These are phyloP conservation scores for Vanderwaltozyma yarrowii DNA, from an alignment of 805 yeast genomes.

Conservation along the genomic window DNA sequence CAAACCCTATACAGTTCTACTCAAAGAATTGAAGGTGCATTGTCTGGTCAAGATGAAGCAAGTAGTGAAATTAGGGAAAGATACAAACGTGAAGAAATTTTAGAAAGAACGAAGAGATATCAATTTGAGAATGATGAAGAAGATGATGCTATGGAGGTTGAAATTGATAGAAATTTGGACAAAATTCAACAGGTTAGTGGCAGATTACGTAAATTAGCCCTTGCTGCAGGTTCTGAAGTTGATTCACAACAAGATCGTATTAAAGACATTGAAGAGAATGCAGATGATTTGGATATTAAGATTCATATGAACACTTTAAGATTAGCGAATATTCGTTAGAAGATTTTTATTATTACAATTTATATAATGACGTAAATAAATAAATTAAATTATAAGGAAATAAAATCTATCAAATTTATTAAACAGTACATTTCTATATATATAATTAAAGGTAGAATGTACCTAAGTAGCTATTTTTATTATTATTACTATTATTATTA, in stretches of 20 bases:
- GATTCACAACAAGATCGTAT: constrained; percentile 66
- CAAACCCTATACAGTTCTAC: constrained; percentile 51
- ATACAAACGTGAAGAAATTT: constrained; percentile 28
- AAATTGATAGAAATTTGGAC: constrained; percentile 71
- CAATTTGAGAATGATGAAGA: constrained; percentile 84
- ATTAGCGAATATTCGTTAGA: constrained; percentile 39
- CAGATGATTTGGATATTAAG: constrained; percentile 73
- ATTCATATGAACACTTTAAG: constrained; percentile 70
- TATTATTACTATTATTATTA: too few relatives aligned
- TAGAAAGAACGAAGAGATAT: constrained; percentile 50
- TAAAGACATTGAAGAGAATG: constrained; percentile 65
- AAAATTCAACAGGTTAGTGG: constrained; percentile 59
- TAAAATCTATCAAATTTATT: background rate
- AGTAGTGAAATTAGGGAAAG: constrained; percentile 22
- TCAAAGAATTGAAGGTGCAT: constrained; percentile 52
- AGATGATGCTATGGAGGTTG: constrained; percentile 86
- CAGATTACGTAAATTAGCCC: constrained; percentile 62
- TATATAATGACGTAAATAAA: background rate
- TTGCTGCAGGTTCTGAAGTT: constrained; percentile 64
- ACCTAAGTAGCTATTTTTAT: too few relatives aligned
- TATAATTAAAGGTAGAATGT: background rate
- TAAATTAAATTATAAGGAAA: background rate
- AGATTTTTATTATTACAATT: background rate
- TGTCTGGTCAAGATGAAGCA: constrained; percentile 27
- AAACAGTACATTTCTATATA: background rate